A percentile compares a stretch with the other conserved stretches of the same genome.
These are phyloP conservation scores for Phascolomyces articulosus DNA, from an alignment of 371 early-diverging fungal species.

Conservation along the genomic window DNA sequence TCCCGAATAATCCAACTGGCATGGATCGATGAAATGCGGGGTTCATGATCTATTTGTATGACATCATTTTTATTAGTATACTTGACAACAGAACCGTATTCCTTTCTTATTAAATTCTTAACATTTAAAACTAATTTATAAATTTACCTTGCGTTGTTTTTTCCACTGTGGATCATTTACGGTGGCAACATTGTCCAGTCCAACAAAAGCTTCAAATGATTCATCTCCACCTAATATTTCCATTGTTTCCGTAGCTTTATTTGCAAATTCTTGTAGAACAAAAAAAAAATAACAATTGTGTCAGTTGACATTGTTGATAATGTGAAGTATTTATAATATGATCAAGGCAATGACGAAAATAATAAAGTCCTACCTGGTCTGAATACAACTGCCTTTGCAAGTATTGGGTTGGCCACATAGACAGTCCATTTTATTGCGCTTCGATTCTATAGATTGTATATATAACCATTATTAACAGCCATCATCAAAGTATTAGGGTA, in stretches of 20 bases:
- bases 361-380: slow-evolving; percentile 48
- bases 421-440: slow-evolving; percentile 34
- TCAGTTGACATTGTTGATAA: no score
- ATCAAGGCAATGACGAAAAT: no score
- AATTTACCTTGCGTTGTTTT: slow-evolving; percentile 32
- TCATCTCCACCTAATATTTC: background rate
- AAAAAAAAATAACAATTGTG: slow-evolving; percentile 14
- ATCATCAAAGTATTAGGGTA: no score
- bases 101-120: no score
- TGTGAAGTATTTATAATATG: background rate
- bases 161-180: slow-evolving; percentile 42
- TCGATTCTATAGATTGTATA: slow-evolving; percentile 12
- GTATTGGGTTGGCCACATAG: slow-evolving; percentile 28
- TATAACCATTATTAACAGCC: no score
- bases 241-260: slow-evolving; percentile 2
- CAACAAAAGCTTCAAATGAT: slow-evolving; percentile 24
- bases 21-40: slow-evolving; percentile 40
- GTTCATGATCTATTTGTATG: slow-evolving; percentile 22
- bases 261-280: slow-evolving; percentile 3
- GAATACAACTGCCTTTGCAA: slow-evolving; percentile 25
- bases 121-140: no score
- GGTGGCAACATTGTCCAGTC: slow-evolving; percentile 28
- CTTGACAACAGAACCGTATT: background rate
- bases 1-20: slow-evolving; percentile 34
- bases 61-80: background rate